These are phyloP conservation scores for Nitzschia inconspicua DNA, from an alignment of 108 stramenopile genomes.

Conservation along the genomic window DNA sequence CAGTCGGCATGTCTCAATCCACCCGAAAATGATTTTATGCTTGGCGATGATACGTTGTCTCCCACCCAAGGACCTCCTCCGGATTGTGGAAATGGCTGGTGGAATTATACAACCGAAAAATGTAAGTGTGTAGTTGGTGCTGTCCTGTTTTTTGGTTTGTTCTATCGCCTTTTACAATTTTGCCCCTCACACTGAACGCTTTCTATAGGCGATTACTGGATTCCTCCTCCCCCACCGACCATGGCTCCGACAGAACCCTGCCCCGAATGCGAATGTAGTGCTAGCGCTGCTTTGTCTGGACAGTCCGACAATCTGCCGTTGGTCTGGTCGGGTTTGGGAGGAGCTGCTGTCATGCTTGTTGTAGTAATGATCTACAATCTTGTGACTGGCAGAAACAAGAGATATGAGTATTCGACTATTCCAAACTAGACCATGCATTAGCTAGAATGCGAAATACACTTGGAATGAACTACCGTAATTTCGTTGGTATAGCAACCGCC, in stretches of 20 bases:
- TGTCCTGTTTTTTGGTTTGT: background rate
- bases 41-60: constrained; percentile 71
- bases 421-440: too few species aligned
- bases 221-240: constrained; percentile 58
- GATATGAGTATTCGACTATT: constrained; percentile 8
- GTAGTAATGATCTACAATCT: background rate
- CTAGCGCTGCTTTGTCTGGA: background rate
- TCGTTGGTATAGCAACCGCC: too few species aligned
- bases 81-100: constrained; percentile 82
- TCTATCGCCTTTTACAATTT: background rate
- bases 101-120: constrained; percentile 50
- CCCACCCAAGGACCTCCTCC: constrained; percentile 65
- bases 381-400: background rate
- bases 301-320: background rate
- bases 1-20: constrained; percentile 60
- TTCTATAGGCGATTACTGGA: constrained; percentile 52
- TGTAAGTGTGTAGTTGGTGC: constrained; percentile 22
- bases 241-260: constrained; percentile 29
- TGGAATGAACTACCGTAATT: too few species aligned
- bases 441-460: too few species aligned
- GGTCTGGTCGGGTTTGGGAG: background rate
- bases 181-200: background rate
- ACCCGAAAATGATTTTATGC: constrained; percentile 56
- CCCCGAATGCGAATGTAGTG: constrained; percentile 17
- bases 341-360: background rate